Evolutionary conservation across 805 yeast species (phyloP).

Genomic region (Lipomyces mesembrius): DNA sequence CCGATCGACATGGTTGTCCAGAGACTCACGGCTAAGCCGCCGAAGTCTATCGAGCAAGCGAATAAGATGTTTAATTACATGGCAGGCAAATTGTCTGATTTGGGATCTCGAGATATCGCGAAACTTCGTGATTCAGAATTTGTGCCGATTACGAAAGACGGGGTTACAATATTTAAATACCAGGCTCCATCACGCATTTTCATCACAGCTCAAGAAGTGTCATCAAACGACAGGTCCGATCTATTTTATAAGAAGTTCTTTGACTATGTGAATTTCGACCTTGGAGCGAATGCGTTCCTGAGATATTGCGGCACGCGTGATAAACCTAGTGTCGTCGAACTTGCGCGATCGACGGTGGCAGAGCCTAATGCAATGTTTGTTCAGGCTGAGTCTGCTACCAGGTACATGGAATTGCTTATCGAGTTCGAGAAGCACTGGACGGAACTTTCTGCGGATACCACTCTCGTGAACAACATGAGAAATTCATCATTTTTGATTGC

Average conservation of each 20-base stretch:
- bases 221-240: conserved; percentile 7
- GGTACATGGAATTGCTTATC: conserved; percentile 40
- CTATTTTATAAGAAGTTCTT: conserved; percentile 40
- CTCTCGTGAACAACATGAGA: conserved; percentile 41
- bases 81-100: conserved; percentile 38
- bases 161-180: conserved; percentile 11
- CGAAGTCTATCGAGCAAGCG: conserved; percentile 36
- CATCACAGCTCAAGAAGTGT: conserved; percentile 11
- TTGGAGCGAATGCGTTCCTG: conserved; percentile 44
- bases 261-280: conserved; percentile 40
- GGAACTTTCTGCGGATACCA: conserved; percentile 22
- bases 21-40: conserved; percentile 38
- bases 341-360: conserved; percentile 40
- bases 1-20: conserved; percentile 34
- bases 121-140: conserved; percentile 36
- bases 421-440: conserved; percentile 39
- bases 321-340: conserved; percentile 44
- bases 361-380: conserved; percentile 40
- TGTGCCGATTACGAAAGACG: conserved; percentile 41
- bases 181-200: conserved; percentile 41
- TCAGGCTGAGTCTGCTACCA: conserved; percentile 37
- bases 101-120: conserved; percentile 36
- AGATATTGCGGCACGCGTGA: conserved; percentile 44
- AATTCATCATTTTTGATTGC: conserved; percentile 43
- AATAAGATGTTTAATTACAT: conserved; percentile 43